Conservation (phyloP, 169 alveolate species). For the Plasmodium coatneyi region DNA sequence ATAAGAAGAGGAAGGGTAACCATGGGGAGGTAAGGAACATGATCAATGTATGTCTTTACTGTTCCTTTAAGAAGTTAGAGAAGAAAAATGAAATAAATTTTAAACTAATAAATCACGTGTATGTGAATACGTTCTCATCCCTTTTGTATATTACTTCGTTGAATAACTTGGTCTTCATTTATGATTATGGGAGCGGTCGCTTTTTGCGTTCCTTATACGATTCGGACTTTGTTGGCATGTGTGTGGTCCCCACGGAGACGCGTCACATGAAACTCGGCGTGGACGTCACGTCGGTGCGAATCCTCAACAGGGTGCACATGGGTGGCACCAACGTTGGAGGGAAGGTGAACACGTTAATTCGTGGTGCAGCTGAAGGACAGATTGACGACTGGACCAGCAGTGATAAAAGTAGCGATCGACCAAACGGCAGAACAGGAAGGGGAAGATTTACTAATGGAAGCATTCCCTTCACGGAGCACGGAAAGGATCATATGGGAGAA, state of each 20-base stretch:
- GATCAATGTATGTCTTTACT: constrained; percentile 60
- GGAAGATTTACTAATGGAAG: not conserved
- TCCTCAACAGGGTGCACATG: constrained; percentile 24
- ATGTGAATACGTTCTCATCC: constrained; percentile 45
- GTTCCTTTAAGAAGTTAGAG: constrained; percentile 63
- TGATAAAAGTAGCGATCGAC: not conserved
- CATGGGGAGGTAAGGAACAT: constrained; percentile 25
- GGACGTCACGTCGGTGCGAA: constrained; percentile 5
- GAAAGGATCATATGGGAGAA: not conserved
- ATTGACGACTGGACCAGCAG: not conserved
- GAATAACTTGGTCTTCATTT: constrained; percentile 33
- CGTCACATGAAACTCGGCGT: constrained; percentile 33
- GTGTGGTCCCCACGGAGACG: constrained; percentile 7
- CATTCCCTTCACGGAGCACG: not conserved
- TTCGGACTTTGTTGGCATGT: constrained; percentile 9
- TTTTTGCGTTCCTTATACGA: constrained; percentile 46
- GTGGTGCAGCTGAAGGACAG: not conserved
- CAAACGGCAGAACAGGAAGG: not conserved
- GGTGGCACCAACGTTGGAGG: not conserved
- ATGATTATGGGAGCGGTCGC: constrained; percentile 23
- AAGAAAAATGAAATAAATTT: constrained; percentile 72
- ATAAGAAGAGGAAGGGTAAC: not conserved
- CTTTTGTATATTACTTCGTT: constrained; percentile 30
- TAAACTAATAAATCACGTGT: constrained; percentile 62
- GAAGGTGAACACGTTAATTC: not conserved